Evolutionary conservation across 2,329 filamentous ascomycete species (phyloP), one percentile per base, ranked within the genome.

Genomic region (Paraphaeosphaeria sporulosa): DNA sequence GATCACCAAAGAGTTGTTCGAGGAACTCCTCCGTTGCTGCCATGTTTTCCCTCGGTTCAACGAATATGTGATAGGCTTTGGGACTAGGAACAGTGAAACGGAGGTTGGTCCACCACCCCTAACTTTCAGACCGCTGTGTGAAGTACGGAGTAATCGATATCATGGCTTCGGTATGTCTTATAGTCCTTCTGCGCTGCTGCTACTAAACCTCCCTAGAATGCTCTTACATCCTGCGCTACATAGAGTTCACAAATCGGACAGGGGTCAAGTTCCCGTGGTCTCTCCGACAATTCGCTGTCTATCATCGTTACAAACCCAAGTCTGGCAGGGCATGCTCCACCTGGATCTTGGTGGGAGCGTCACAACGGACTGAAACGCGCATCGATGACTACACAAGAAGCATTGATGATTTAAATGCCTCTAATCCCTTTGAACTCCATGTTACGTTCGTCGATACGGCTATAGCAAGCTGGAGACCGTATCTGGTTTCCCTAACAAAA

Each of bases 361-460:
- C 62, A n/a, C 55, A 58, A 27, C 44, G 55, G 32, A 60, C 60
- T 3, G 58, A 65, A 30, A 53, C 38, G 13, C 50, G 46, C 12
- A 42, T 64, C 23, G 62, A 64, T 34, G 23, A 49, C 13, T 64
- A 60, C 21, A 60, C 59, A 4, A 44, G 55, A 23, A 60, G 55
- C 17, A 62, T 57, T 23, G 51, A 60, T 2, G 57, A 62, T 46
- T 15, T 62, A 13, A 49, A 30, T 19, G 44, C 30, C 4, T 40
- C 62, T 2, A 67, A 70, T 59, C 70, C 70, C 1, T 69, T 72
- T n/a, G 70, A 71, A 25, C 58, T 72, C 2, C 70, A 72, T 40
- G 51, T 60, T 7, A 66, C 69, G 5, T 68, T 72, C 23, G 53
- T 71, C 0, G 61, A 67, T 34, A 65, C 59, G 17, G 64, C 60